Evolutionary conservation across 148 eudicot species (phyloP).

Genomic region (Rheum nobile): DNA sequence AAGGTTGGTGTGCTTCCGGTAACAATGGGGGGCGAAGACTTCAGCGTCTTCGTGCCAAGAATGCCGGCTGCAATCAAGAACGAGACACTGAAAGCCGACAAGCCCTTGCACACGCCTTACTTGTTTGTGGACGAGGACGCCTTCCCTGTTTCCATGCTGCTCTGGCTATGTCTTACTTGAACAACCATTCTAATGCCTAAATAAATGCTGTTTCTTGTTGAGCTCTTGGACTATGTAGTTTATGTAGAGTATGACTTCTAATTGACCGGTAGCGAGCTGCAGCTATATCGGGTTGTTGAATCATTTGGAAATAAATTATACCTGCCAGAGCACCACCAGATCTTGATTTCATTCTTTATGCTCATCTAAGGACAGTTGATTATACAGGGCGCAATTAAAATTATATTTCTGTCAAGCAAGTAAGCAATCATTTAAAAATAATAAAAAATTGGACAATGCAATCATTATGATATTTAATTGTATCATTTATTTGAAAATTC

Average conservation of each 20-base stretch:
- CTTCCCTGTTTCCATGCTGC: conserved; percentile 58
- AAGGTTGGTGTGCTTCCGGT: conserved; percentile 22
- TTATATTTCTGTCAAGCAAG: too few relatives aligned
- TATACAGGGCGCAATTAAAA: too few relatives aligned
- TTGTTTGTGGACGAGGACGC: conserved; percentile 54
- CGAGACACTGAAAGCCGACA: conserved; percentile 24
- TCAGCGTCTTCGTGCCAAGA: conserved; percentile 48
- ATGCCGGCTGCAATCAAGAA: conserved; percentile 48
- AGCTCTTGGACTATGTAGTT: neutral
- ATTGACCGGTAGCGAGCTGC: neutral
- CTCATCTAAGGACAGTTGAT: neutral
- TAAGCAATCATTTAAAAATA: too few relatives aligned
- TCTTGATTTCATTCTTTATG: neutral
- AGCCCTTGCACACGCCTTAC: conserved; percentile 43
- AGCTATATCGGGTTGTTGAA: neutral
- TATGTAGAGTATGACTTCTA: neutral
- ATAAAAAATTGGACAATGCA: too few relatives aligned
- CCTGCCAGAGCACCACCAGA: neutral
- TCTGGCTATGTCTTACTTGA: conserved; percentile 48
- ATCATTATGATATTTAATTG: too few relatives aligned
- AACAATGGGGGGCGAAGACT: conserved; percentile 45
- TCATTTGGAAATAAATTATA: neutral
- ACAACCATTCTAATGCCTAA: conserved; percentile 17
- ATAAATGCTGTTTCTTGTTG: neutral
- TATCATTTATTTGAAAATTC: too few relatives aligned